phyloP scores from a whole-genome alignment of 176 grass and related monocot genomes.

The Canna indica region DNA sequence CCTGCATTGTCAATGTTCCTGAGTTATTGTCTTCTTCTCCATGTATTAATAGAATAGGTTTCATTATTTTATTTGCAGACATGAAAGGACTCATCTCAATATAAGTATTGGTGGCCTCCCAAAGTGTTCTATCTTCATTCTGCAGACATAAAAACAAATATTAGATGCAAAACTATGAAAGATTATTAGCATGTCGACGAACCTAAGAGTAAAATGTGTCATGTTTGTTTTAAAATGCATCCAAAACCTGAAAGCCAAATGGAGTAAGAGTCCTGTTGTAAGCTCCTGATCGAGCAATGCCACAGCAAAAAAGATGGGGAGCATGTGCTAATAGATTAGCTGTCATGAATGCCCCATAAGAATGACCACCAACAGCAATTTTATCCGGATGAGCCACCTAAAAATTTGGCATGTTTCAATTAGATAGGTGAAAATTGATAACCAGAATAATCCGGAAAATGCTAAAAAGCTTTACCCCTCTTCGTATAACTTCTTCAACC shows the following conservation, averaged over 20 bases:
- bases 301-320: conserved; percentile 91
- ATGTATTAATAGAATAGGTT: conserved; percentile 94
- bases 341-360: conserved; percentile 99
- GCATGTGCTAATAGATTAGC: conserved; percentile 98
- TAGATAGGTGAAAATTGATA: neutral
- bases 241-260: conserved; percentile 90
- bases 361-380: conserved; percentile 97
- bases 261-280: conserved; percentile 98
- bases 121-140: conserved; percentile 98
- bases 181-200: neutral
- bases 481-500: conserved; percentile 74
- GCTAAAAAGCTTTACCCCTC: conserved; percentile 55
- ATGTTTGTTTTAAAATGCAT: neutral
- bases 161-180: neutral
- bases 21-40: conserved; percentile 99
- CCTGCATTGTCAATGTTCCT: conserved; percentile 98
- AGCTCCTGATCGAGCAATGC: conserved; percentile 93
- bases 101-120: conserved; percentile 81
- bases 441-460: neutral
- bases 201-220: neutral
- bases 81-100: conserved; percentile 99
- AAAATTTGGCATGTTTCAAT: conserved; percentile 12
- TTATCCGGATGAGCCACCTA: conserved; percentile 88
- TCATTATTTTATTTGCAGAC: conserved; percentile 94
- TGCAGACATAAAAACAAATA: conserved; percentile 21